phyloP scores from a whole-genome alignment of 805 yeast species.

The Barnettozyma sucrosica region DNA sequence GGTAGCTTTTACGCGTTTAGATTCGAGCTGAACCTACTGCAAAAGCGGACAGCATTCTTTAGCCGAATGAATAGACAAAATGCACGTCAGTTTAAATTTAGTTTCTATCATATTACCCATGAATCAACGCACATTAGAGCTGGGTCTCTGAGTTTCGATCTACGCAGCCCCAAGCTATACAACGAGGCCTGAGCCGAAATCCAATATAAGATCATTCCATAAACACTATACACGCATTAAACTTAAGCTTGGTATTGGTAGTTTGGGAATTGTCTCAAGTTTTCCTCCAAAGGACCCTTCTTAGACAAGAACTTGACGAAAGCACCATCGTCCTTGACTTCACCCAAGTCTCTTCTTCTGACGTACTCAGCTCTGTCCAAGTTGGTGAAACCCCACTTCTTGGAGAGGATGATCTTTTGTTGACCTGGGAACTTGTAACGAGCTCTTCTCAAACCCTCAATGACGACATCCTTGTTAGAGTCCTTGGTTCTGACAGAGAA shows the following conservation, averaged over 20 bases:
- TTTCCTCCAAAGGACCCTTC: conserved; percentile 91
- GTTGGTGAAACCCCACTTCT: conserved; percentile 99
- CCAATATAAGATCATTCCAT: conserved; percentile 5
- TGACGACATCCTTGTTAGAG: conserved; percentile 92
- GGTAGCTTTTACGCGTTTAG: neutral
- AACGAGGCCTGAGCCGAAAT: neutral
- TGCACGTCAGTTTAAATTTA: too few relatives aligned
- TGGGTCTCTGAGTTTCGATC: too few relatives aligned
- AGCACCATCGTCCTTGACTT: conserved; percentile 99
- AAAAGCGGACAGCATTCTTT: too few relatives aligned
- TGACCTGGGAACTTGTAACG: conserved; percentile 99
- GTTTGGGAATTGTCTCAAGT: conserved; percentile 94
- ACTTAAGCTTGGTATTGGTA: conserved; percentile 40
- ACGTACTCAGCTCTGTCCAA: conserved; percentile 96
- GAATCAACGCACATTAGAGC: neutral
- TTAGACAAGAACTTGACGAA: conserved; percentile 96
- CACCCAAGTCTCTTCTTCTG: conserved; percentile 87
- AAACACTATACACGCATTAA: conserved; percentile 8
- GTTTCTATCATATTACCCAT: too few relatives aligned
- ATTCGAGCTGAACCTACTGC: too few relatives aligned
- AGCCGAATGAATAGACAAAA: too few relatives aligned
- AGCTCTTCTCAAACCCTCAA: conserved; percentile 99
- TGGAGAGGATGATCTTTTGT: conserved; percentile 97
- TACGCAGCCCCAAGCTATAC: neutral
- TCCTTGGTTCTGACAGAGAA: conserved; percentile 98